Conservation (phyloP, 495 filamentous ascomycete genomes). For the Talaromyces nanjingensis region DNA sequence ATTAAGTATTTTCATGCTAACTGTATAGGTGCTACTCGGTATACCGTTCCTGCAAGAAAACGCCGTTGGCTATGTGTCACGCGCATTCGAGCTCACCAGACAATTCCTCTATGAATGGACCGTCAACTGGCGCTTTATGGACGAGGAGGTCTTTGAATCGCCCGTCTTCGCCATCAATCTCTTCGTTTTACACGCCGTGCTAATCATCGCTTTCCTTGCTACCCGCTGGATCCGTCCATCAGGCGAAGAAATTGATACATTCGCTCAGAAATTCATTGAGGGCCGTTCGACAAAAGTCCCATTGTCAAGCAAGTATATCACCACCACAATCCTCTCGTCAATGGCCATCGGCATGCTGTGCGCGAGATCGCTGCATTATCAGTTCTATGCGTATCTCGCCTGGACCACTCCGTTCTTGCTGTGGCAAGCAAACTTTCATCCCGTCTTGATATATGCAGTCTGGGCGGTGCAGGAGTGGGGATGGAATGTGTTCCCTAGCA, state of each 20-base stretch:
- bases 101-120: conserved; percentile 97
- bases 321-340: conserved; percentile 71
- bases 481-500: conserved; percentile 97
- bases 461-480: conserved; percentile 92
- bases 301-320: conserved; percentile 67
- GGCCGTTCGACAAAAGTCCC: conserved; percentile 47
- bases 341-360: conserved; percentile 83
- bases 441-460: conserved; percentile 58
- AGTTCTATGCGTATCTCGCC: conserved; percentile 90
- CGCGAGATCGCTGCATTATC: conserved; percentile 88
- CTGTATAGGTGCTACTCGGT: conserved; percentile 48
- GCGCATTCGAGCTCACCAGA: conserved; percentile 84
- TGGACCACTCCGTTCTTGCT: conserved; percentile 90
- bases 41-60: conserved; percentile 68
- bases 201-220: conserved; percentile 54
- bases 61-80: conserved; percentile 60
- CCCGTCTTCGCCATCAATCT: conserved; percentile 61
- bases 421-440: conserved; percentile 73
- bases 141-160: conserved; percentile 76
- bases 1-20: background rate
- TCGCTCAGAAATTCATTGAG: conserved; percentile 44
- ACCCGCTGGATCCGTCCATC: conserved; percentile 52
- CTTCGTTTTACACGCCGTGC: conserved; percentile 57
- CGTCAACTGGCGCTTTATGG: conserved; percentile 93
- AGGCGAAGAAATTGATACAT: conserved; percentile 34